Percentiles rank a stretch among this genome's conserved stretches.
These are phyloP conservation scores for Albifimbria verrucaria DNA, from an alignment of 2,329 filamentous ascomycete genomes.

Conservation along the genomic window DNA sequence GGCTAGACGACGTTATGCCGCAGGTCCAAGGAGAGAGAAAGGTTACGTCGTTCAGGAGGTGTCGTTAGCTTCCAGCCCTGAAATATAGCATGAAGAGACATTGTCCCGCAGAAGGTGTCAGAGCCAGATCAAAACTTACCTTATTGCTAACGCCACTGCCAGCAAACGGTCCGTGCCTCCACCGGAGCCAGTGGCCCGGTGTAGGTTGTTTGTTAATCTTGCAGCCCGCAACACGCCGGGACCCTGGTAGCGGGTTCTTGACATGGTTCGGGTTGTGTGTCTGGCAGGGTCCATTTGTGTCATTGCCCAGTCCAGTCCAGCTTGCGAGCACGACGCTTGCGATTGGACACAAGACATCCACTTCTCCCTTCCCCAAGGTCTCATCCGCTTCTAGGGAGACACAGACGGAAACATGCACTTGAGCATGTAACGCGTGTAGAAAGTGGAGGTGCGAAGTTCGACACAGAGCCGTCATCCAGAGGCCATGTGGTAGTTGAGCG, in stretches of 20 bases:
- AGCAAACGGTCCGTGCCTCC: slow-evolving; percentile 13
- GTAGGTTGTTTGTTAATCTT: neutral
- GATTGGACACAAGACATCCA: neutral
- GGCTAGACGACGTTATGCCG: too few species aligned
- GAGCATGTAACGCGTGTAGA: neutral
- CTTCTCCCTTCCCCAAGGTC: neutral
- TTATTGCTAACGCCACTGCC: slow-evolving; percentile 15
- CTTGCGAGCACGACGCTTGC: slow-evolving; percentile 24
- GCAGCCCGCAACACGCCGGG: neutral
- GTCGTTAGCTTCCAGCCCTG: neutral
- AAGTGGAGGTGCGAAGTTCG: too few species aligned
- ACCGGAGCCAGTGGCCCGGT: slow-evolving; percentile 3
- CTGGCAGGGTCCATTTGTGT: slow-evolving; percentile 14
- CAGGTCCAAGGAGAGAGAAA: too few species aligned
- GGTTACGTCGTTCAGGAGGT: too few species aligned
- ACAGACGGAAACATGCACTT: slow-evolving; percentile 3
- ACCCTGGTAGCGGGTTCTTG: neutral
- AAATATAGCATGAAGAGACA: slow-evolving; percentile 9
- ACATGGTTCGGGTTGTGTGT: slow-evolving; percentile 8
- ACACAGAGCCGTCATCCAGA: too few species aligned
- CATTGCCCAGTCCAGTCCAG: slow-evolving; percentile 29
- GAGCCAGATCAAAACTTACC: slow-evolving; percentile 17
- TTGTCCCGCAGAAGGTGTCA: slow-evolving; percentile 29
- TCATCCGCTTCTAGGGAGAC: slow-evolving; percentile 6
- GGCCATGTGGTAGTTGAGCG: too few species aligned